Conservation (phyloP, 331 rosid genomes). For the Acacia concinna region DNA sequence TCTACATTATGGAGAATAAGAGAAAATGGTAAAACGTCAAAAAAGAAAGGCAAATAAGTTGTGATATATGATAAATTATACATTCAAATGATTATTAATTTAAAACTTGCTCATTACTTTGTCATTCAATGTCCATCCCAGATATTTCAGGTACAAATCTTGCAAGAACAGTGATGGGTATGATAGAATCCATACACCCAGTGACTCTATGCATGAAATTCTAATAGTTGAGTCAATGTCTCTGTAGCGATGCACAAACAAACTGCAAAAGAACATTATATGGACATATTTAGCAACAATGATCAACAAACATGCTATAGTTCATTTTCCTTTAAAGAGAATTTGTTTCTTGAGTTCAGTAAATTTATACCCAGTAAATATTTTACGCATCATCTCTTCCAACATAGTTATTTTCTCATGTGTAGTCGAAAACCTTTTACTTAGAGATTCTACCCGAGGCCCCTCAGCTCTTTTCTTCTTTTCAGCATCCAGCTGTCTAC, state of each 20-base stretch:
- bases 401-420: conserved; percentile 77
- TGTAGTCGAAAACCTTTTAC: conserved; percentile 77
- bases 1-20: conserved; percentile 46
- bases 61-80: conserved; percentile 25
- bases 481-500: conserved; percentile 94
- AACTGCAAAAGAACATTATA: conserved; percentile 60
- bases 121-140: conserved; percentile 98
- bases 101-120: conserved; percentile 55
- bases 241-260: conserved; percentile 96
- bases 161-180: conserved; percentile 95
- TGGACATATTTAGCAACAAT: conserved; percentile 31
- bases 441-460: conserved; percentile 87
- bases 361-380: conserved; percentile 83
- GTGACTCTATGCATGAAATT: conserved; percentile 84
- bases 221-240: conserved; percentile 90
- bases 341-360: conserved; percentile 21
- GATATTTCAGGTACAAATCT: conserved; percentile 91
- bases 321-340: conserved; percentile 16
- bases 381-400: conserved; percentile 98
- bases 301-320: conserved; percentile 25
- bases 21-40: conserved; percentile 7
- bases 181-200: conserved; percentile 91
- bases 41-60: conserved; percentile 21
- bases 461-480: conserved; percentile 87
- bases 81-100: conserved; percentile 6